Evolutionary conservation across 768 basidiomycete genomes (phyloP), one percentile per base, ranked within the genome.

Genomic region (Xanthoconium stramineum): DNA sequence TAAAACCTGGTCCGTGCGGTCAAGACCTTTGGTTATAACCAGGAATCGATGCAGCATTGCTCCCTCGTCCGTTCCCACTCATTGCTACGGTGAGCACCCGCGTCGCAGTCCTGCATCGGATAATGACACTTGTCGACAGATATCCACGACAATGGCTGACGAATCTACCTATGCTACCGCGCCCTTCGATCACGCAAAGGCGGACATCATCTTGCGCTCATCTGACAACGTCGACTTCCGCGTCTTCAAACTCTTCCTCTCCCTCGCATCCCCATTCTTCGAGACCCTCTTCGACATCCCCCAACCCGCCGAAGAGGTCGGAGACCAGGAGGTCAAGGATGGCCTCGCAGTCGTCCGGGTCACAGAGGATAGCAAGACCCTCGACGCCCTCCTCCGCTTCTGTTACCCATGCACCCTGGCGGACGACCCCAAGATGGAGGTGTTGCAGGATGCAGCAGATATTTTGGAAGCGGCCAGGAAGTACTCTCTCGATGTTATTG

Each of bases 201-300:
- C 43, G 1, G 43, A 44, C 7, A 29, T 44, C 43, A 44, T 44
- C 43, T 29, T 44, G 43, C 43, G 28, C 14, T 44, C 43, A 29
- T 44, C 43, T 3, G 43, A 44, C 28, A 44, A 44, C 24, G 14
- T 44, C 28, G 28, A 44, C 19, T 44, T 44, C 14, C 43, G 28
- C 15, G 43, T 44, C 43, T 44, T 44, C 43, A 44, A 44, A 15
- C 43, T 44, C 43, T 44, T 44, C 28, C 43, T 44, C 6, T 44
- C 43, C 5, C 43, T 29, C 43, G 43, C 28, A 29, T 44, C 43
- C 13, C 43, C 43, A 44, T 44, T 44, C 28, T 44, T 44, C 14
- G 43, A 44, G 10, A 44, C 43, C 43, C 24, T 44, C 24, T 71
- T 75, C 50, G 43, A 58, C 20, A 53, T 74, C 8, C 69, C 69